Percentiles rank a stretch among this genome's conserved stretches.
These are phyloP conservation scores for Piper betle DNA, from an alignment of 164 flowering plant species.

Conservation along the genomic window DNA sequence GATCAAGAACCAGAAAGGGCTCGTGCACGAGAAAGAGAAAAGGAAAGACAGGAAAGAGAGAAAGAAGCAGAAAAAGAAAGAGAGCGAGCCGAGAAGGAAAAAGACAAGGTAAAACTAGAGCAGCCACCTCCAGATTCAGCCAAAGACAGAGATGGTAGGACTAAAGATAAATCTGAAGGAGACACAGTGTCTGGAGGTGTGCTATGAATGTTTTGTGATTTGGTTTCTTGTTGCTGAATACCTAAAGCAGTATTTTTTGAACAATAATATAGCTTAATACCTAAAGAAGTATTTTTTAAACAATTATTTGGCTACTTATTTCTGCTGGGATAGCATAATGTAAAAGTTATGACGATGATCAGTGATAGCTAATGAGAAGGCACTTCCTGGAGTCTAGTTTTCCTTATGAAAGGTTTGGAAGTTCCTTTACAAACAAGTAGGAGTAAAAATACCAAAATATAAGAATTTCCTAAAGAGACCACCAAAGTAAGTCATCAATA, in stretches of 20 bases:
- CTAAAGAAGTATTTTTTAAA: no score
- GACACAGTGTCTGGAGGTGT: slow-evolving; percentile 46
- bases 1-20: slow-evolving; percentile 22
- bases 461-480: no score
- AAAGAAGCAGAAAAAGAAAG: slow-evolving; percentile 18
- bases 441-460: no score
- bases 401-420: no score
- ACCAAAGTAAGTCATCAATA: neutral
- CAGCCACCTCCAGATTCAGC: slow-evolving; percentile 13
- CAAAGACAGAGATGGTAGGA: slow-evolving; percentile 36
- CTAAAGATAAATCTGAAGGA: slow-evolving; percentile 34
- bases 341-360: neutral
- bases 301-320: no score
- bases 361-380: no score
- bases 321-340: no score
- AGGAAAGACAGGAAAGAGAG: slow-evolving; percentile 16
- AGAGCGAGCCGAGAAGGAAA: slow-evolving; percentile 18
- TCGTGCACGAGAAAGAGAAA: slow-evolving; percentile 16
- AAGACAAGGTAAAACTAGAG: slow-evolving; percentile 13
- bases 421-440: no score
- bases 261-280: neutral
- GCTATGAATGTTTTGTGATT: neutral
- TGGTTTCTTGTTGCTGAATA: neutral
- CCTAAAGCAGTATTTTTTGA: no score
- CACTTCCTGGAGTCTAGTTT: no score